Base-by-base conservation (phyloP, 768 basidiomycete species). In the Imleria badia region DNA sequence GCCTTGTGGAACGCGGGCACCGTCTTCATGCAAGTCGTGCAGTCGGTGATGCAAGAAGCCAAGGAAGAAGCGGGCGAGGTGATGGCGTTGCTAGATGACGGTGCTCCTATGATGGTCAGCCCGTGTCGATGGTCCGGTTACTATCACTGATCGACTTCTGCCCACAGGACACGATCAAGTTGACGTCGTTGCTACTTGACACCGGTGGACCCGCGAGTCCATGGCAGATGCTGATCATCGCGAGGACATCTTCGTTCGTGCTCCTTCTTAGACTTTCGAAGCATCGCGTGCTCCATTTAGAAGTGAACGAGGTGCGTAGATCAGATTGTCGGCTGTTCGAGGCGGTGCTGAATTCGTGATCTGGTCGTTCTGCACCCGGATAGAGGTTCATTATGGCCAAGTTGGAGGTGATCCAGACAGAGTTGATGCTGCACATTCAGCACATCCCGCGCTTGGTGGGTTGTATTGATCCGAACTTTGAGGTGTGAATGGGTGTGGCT, bases 231-330 rank as follows among this genome's bases (percentile, higher is more conserved):
- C 17, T 66, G 42, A 46, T 67, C 54, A 48, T 66, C 47, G 58
- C 58, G 12, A 58, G 48, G 22, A 20, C 39, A n/a, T 56, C 60
- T 1, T 56, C 66, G 34, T 66, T 62, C 20, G 54, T 65, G 45
- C 48, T 66, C 15, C 51, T 66, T 29, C 1, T 66, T 8, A 54
- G 63, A 19, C 26, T 66, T 7, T 62, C 66, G 0, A 51, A 51
- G 35, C n/a, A 4, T 7, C 60, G 66, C 3, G 58, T 66, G 23
- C 54, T 66, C 33, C 51, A 65, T 7, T 38, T 66, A 35, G 65
- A 66, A 30, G 65, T 66, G 43, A 60, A 65, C 54, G 66, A 67
- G 51, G 63, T 64, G 36, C 46, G 63, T 44, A 0, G 1, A 17
- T 42, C 20, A 2, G 39, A 45, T 48, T n/a, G n/a, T n/a, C 7